A percentile compares a stretch with the other conserved stretches of the same genome.
These are phyloP conservation scores for Entamoeba histolytica DNA, from an alignment of 208 protist genomes.

Conservation along the genomic window DNA sequence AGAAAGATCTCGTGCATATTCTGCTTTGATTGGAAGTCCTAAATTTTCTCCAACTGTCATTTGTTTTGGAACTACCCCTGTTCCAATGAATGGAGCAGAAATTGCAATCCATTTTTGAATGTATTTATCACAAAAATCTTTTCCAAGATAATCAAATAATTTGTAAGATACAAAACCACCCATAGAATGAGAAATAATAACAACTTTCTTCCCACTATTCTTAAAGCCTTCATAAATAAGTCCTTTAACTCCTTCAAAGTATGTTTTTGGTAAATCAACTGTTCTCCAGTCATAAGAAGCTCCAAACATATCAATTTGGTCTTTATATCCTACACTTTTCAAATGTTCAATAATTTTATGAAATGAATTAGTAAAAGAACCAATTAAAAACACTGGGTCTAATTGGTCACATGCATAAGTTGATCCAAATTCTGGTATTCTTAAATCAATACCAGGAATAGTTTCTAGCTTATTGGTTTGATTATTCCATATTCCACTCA, in stretches of 20 bases:
- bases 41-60: background rate
- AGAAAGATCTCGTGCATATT: background rate
- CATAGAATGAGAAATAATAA: background rate
- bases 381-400: background rate
- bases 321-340: background rate
- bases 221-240: background rate
- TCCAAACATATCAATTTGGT: background rate
- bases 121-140: background rate
- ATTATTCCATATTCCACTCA: background rate
- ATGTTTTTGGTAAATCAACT: background rate
- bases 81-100: background rate
- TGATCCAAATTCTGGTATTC: background rate
- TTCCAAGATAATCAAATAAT: background rate
- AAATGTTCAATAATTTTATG: background rate
- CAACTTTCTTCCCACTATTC: background rate
- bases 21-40: background rate
- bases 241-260: background rate
- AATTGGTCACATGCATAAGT: background rate
- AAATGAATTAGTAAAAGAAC: background rate
- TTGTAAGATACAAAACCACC: background rate
- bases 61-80: background rate
- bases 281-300: background rate
- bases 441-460: background rate
- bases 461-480: background rate
- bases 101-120: background rate